Percentiles rank a stretch among this genome's conserved stretches.
Conservation (phyloP, 2,329 filamentous ascomycete species). For the Ceratocystis variospora region DNA sequence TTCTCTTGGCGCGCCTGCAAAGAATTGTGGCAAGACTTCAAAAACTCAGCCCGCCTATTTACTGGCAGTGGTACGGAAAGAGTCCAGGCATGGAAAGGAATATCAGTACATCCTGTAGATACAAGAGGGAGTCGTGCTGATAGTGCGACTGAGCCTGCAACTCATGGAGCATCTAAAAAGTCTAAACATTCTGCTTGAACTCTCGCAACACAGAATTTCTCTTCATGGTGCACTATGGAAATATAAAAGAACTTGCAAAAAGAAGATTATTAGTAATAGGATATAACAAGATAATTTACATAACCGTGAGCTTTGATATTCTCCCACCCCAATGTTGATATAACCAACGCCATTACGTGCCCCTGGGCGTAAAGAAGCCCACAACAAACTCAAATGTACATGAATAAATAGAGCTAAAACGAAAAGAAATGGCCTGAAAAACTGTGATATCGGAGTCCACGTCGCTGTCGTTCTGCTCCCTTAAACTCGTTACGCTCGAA, state of each 20-base stretch:
- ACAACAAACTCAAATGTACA: too few relatives aligned
- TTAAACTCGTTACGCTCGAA: slow-evolving; percentile 25
- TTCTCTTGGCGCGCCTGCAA: slow-evolving; percentile 48
- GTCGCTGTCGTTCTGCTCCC: background rate
- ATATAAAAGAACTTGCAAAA: too few relatives aligned
- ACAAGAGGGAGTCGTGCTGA: background rate
- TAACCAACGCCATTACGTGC: too few relatives aligned
- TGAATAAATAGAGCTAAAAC: background rate
- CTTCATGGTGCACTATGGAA: too few relatives aligned
- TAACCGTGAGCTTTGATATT: too few relatives aligned
- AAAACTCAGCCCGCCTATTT: slow-evolving; percentile 5
- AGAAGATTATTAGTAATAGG: too few relatives aligned
- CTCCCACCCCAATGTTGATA: too few relatives aligned
- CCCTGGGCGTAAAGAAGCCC: too few relatives aligned
- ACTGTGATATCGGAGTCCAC: background rate
- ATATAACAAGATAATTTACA: too few relatives aligned
- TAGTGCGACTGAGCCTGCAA: background rate
- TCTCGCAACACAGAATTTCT: too few relatives aligned
- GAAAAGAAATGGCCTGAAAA: slow-evolving; percentile 5
- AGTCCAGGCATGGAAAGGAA: background rate
- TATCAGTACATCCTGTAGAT: background rate
- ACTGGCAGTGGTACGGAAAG: background rate
- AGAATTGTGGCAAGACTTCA: slow-evolving; percentile 21
- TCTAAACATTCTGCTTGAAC: background rate
- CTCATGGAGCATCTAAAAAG: background rate